Base-by-base conservation (phyloP, 768 basidiomycete genomes). In the Suillus americanus region DNA sequence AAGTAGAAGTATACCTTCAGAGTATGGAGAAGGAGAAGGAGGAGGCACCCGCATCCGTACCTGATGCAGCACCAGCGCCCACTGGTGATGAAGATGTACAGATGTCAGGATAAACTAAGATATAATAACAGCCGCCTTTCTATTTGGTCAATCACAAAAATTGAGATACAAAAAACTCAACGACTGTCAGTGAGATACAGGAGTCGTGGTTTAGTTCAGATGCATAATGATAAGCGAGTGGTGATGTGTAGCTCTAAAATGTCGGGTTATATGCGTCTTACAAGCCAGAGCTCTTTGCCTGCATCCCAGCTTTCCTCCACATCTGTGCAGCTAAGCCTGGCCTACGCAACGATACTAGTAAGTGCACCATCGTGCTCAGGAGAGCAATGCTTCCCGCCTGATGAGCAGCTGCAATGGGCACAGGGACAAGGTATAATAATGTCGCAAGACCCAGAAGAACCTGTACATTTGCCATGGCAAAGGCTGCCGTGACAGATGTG, bases 351-450 rank as follows among this genome's bases (percentile, higher is more conserved):
- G 88, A 82, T 20, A 92, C 82, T 7, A 91, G 78, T 3, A 96
- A 74, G 60, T 94, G 94, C 2, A 95, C 75, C 83, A 95, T 86
- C 5, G 91, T 85, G 25, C 91, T 95, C 55, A 99, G 79, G 8
- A 99, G 80, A 45, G 90, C 83, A 8, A 99, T 91, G 70, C 95
- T 97, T 6, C 97, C 97, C 0, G 94, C 97, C 75, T 99, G 97
- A 74, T 99, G 97, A 38, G 89, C 84, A 14, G 97, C 94, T 9
- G 97, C 97, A 3, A 99, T 79, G 2, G 93, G 93, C 1, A 94
- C 85, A 1, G 97, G 97, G 2, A 99, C 97, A 43, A 98, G 85
- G 76, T 97, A 97, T 14, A 98, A 75, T 28, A 99, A 79, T 0
- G 97, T 99, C 30, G 90, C 82, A 13, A 92, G 85, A 4, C 90